Conservation (phyloP, 108 stramenopile species). For the Craspedostauros australis region DNA sequence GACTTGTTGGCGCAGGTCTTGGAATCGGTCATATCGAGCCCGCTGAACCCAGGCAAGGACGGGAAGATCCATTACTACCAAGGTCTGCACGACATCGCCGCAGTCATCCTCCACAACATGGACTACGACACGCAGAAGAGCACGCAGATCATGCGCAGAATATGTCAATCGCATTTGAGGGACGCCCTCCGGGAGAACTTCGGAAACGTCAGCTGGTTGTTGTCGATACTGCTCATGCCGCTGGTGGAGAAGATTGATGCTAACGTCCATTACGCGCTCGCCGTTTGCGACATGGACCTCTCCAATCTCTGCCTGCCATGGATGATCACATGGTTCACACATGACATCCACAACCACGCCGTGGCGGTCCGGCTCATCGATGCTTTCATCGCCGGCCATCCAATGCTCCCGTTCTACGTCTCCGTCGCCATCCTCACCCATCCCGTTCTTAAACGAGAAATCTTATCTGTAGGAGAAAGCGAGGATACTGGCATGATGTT, state of each 20-base stretch:
- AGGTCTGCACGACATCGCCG: conserved; percentile 44
- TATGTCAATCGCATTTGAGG: conserved; percentile 26
- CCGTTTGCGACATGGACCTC: conserved; percentile 9
- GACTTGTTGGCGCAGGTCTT: conserved; percentile 20
- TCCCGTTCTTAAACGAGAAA: conserved; percentile 11
- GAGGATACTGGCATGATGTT: conserved; percentile 19
- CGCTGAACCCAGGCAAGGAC: conserved; percentile 5
- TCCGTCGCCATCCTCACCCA: conserved; percentile 55
- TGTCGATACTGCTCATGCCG: conserved; percentile 16
- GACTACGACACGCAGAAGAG: conserved; percentile 31
- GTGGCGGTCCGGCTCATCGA: conserved; percentile 73
- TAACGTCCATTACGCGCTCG: conserved; percentile 22
- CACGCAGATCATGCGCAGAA: conserved; percentile 10
- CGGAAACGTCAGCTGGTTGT: conserved; percentile 20
- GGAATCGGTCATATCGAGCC: conserved; percentile 11
- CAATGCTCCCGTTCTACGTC: conserved; percentile 72
- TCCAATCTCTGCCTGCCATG: conserved; percentile 43
- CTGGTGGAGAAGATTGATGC: conserved; percentile 26
- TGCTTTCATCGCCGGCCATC: conserved; percentile 79
- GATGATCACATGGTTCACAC: conserved; percentile 89
- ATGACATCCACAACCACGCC: conserved; percentile 68
- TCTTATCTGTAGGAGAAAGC: conserved; percentile 13
- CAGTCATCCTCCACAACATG: conserved; percentile 37
- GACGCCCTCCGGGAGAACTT: conserved; percentile 41
- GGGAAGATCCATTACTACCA: conserved; percentile 28